Evolutionary conservation across 2,329 filamentous ascomycete genomes (phyloP).

Genomic region (Sphaerulina vaccinii): DNA sequence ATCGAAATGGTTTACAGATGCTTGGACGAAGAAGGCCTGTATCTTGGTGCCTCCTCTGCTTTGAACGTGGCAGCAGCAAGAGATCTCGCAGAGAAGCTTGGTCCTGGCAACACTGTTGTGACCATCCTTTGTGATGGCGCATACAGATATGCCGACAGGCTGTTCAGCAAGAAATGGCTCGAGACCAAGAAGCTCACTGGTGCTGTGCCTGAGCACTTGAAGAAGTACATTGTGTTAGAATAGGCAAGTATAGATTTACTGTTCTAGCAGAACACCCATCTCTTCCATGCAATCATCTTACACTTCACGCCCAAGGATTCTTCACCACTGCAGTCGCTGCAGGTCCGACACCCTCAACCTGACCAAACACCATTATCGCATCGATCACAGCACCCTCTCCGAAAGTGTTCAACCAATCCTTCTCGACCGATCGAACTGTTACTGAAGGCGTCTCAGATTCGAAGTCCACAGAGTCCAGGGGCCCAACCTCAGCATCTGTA

Average conservation of each 20-base stretch:
- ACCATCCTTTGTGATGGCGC: constrained; percentile 94
- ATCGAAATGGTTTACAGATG: constrained; percentile 98
- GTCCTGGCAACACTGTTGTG: constrained; percentile 84
- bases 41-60: constrained; percentile 88
- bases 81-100: constrained; percentile 87
- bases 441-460: too few relatives aligned
- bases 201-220: constrained; percentile 78
- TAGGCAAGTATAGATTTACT: constrained; percentile 45
- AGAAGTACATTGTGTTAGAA: constrained; percentile 92
- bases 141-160: constrained; percentile 90
- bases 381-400: too few relatives aligned
- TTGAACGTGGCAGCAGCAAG: constrained; percentile 94
- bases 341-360: too few relatives aligned
- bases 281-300: too few relatives aligned
- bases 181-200: constrained; percentile 77
- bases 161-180: constrained; percentile 92
- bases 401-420: too few relatives aligned
- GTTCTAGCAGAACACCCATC: too few relatives aligned
- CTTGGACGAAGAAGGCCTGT: constrained; percentile 91
- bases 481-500: too few relatives aligned
- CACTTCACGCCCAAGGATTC: too few relatives aligned
- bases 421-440: too few relatives aligned
- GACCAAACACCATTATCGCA: too few relatives aligned
- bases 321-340: too few relatives aligned
- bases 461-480: too few relatives aligned